Base-by-base conservation (phyloP, 768 basidiomycete species). In the Pleurotus citrinopileatus region DNA sequence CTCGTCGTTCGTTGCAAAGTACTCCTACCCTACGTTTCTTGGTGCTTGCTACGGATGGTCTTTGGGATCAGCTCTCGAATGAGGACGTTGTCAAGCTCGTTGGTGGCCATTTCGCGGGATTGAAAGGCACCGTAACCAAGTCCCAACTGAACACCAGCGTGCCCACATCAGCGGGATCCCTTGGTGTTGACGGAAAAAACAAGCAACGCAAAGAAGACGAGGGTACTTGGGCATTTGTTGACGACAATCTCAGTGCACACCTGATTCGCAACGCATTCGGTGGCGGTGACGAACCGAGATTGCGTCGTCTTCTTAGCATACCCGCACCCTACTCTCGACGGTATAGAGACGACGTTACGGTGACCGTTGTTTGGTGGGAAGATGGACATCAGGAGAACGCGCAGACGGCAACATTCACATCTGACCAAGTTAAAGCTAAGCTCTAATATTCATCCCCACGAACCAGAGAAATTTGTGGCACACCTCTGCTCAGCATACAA, bases 221-320 rank as follows among this genome's bases (percentile, higher is more conserved):
- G 27, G 83, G 83, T 12, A 74, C 77, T 8, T 94, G 91, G 91
- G 78, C 81, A 6, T 96, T 95, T 60, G 79, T 76, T 44, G 91
- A 94, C 62, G 84, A 85, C 15, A 89, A 93, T 60, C 63, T 90
- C 53, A 80, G 87, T 56, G 83, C 88, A 34, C 94, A 95, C 68
- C 72, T 96, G 15, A 91, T 95, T 54, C 78, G 93, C 57, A 96
- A 96, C 63, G 91, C 93, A n/a, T 83, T 94, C 55, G 91, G 91
- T n/a, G 92, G 94, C 26, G 89, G 81, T 2, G 81, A 94, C 63
- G 74, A 79, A 52, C 63, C 54, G 43, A 68, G 69, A 46, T 74
- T 95, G 55, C 77, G 83, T 46, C 76, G 72, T 64, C 57, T 83
- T 53, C 70, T 94, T 63, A 93, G 91, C 67, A 93, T 95, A 42